A percentile compares a stretch with the other conserved stretches of the same genome.
These are phyloP conservation scores for Triangularia setosa DNA, from an alignment of 2,329 filamentous ascomycete genomes.

Conservation along the genomic window DNA sequence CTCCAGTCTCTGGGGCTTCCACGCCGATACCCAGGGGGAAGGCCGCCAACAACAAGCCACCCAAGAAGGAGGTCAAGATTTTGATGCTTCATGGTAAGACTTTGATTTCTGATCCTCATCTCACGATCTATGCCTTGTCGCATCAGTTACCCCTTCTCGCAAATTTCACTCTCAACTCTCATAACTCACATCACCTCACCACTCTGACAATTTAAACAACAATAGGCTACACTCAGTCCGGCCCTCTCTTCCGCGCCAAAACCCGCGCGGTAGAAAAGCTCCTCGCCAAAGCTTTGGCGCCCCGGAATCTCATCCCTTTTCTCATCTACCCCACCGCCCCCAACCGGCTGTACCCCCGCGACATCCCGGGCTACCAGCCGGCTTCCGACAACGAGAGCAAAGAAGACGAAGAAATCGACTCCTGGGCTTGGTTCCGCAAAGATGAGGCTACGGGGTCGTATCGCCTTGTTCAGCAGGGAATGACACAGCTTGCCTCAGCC, in stretches of 20 bases:
- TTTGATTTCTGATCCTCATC: not conserved
- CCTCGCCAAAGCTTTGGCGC: slow-evolving; percentile 67
- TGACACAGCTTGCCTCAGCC: slow-evolving; percentile 53
- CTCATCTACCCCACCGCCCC: slow-evolving; percentile 69
- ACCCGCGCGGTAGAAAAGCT: slow-evolving; percentile 82
- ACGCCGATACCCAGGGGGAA: slow-evolving; percentile 3
- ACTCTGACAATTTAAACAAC: slow-evolving; percentile 38
- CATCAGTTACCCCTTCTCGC: not conserved
- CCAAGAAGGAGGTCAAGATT: slow-evolving; percentile 57
- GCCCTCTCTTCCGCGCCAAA: slow-evolving; percentile 78
- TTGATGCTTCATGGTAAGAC: slow-evolving; percentile 70
- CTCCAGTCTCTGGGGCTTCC: slow-evolving; percentile 6
- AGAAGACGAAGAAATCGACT: slow-evolving; percentile 50
- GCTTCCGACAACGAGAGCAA: slow-evolving; percentile 32
- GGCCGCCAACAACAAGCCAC: slow-evolving; percentile 4
- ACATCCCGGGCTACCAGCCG: slow-evolving; percentile 66
- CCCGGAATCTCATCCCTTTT: slow-evolving; percentile 49
- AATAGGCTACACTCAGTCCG: slow-evolving; percentile 84
- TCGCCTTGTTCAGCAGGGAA: slow-evolving; percentile 63
- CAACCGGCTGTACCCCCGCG: slow-evolving; percentile 55
- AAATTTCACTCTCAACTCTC: not conserved
- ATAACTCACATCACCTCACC: not conserved
- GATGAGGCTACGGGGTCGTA: slow-evolving; percentile 65
- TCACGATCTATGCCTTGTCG: too few species aligned
- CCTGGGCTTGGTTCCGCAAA: slow-evolving; percentile 79